phyloP scores from a whole-genome alignment of 1,139 yeast species.

The Blastobotrys persicus region DNA sequence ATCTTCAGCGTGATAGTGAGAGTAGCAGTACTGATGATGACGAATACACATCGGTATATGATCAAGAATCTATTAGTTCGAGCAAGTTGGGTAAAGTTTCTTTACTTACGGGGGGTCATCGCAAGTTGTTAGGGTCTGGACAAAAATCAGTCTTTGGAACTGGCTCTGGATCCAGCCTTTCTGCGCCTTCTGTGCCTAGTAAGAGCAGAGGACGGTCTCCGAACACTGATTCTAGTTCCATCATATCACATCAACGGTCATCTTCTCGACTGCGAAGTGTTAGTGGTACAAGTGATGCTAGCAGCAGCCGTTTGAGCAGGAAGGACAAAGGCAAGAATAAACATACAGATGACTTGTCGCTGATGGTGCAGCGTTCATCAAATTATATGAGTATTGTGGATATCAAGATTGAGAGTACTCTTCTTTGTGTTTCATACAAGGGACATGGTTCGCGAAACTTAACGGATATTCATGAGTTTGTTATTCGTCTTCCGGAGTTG shows the following conservation, averaged over 20 bases:
- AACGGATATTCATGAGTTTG: constrained; percentile 69
- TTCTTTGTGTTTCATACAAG: constrained; percentile 66
- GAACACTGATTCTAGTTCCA: constrained; percentile 10
- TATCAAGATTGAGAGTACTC: constrained; percentile 53
- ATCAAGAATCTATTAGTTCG: constrained; percentile 3
- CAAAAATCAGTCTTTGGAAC: constrained; percentile 6
- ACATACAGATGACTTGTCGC: constrained; percentile 39
- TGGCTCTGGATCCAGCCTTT: not conserved
- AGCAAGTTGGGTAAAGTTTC: constrained; percentile 3
- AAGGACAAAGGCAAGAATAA: not conserved
- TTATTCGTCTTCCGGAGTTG: constrained; percentile 62
- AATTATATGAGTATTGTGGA: constrained; percentile 62
- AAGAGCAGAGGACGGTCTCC: constrained; percentile 8
- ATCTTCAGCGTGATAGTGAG: constrained; percentile 5
- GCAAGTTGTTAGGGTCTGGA: constrained; percentile 5
- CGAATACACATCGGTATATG: constrained; percentile 11
- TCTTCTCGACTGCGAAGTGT: not conserved
- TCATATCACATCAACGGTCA: constrained; percentile 6
- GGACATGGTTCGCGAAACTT: constrained; percentile 67
- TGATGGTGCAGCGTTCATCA: constrained; percentile 66
- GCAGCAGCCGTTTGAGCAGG: not conserved
- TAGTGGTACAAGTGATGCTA: not conserved
- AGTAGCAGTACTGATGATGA: constrained; percentile 14
- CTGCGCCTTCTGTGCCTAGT: not conserved
- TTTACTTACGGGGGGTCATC: constrained; percentile 8